Percentiles rank a stretch among this genome's conserved stretches.
Conservation (phyloP, 768 basidiomycete genomes). For the Multifurca ochricompacta region DNA sequence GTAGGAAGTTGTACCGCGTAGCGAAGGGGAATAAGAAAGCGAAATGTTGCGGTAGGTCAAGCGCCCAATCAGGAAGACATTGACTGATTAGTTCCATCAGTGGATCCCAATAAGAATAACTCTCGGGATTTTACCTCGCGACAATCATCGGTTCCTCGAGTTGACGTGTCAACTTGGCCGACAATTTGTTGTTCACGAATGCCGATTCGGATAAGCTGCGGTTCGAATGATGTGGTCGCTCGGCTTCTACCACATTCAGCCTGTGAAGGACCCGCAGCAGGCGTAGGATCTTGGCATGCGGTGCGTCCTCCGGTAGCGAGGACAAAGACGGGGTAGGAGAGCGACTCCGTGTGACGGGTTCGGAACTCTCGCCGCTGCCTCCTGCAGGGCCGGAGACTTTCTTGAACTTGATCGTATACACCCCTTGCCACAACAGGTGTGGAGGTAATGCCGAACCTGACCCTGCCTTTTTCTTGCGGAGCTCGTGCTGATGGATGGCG, state of each 20-base stretch:
- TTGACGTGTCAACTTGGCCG: constrained; percentile 95
- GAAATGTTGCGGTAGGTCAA: constrained; percentile 93
- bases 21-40: constrained; percentile 99
- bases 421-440: constrained; percentile 79
- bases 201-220: constrained; percentile 67
- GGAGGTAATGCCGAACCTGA: constrained; percentile 47
- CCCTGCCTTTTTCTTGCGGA: constrained; percentile 49
- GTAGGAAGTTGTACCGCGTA: constrained; percentile 93
- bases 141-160: constrained; percentile 99
- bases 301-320: constrained; percentile 75
- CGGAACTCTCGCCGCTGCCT: constrained; percentile 36
- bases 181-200: constrained; percentile 96
- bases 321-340: constrained; percentile 63
- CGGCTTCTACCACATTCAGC: constrained; percentile 66
- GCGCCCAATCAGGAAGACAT: constrained; percentile 94
- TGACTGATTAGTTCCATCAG: constrained; percentile 43
- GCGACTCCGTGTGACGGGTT: constrained; percentile 41
- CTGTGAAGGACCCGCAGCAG: constrained; percentile 82
- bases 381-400: constrained; percentile 76
- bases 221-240: constrained; percentile 48
- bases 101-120: background rate
- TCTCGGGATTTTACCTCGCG: constrained; percentile 57
- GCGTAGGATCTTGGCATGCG: constrained; percentile 85
- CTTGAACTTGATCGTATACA: constrained; percentile 89
- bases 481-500: constrained; percentile 88